phyloP scores from a whole-genome alignment of 2,329 filamentous ascomycete genomes.

The Colletotrichum karsti region DNA sequence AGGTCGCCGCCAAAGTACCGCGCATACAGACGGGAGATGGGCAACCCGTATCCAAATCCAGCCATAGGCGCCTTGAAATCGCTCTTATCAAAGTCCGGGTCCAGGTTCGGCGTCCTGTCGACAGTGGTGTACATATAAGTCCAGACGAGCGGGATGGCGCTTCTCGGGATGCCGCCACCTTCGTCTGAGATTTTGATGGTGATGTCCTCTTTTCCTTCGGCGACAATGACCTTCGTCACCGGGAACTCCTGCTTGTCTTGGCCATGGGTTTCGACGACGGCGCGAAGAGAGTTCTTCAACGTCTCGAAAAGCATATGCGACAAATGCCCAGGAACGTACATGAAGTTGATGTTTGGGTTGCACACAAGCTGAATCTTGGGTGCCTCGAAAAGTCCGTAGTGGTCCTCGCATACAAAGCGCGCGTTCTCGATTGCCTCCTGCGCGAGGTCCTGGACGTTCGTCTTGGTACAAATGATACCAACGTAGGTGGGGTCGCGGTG shows the following conservation, averaged over 20 bases:
- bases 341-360: conserved; percentile 93
- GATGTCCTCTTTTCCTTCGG: conserved; percentile 97
- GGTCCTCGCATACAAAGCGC: conserved; percentile 98
- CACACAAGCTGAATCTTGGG: conserved; percentile 97
- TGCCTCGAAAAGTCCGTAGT: conserved; percentile 96
- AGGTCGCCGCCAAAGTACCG: conserved; percentile 97
- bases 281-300: conserved; percentile 95
- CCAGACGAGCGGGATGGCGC: conserved; percentile 96
- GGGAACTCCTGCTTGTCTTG: conserved; percentile 96
- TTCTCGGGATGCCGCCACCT: conserved; percentile 93
- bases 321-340: conserved; percentile 99
- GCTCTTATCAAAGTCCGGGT: conserved; percentile 98
- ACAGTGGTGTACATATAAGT: conserved; percentile 99
- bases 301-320: conserved; percentile 99
- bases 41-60: conserved; percentile 96
- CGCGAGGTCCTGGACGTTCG: conserved; percentile 92
- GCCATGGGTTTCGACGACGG: conserved; percentile 94
- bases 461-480: conserved; percentile 98
- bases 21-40: conserved; percentile 93
- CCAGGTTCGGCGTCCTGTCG: conserved; percentile 91
- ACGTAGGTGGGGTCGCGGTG: conserved; percentile 93
- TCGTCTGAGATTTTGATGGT: conserved; percentile 99
- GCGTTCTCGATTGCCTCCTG: conserved; percentile 98
- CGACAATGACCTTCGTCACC: conserved; percentile 96
- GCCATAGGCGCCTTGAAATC: conserved; percentile 99